A percentile compares a stretch with the other conserved stretches of the same genome.
Evolutionary conservation across 495 filamentous ascomycete genomes (phyloP).

Genomic region (Penicillium nucicola): DNA sequence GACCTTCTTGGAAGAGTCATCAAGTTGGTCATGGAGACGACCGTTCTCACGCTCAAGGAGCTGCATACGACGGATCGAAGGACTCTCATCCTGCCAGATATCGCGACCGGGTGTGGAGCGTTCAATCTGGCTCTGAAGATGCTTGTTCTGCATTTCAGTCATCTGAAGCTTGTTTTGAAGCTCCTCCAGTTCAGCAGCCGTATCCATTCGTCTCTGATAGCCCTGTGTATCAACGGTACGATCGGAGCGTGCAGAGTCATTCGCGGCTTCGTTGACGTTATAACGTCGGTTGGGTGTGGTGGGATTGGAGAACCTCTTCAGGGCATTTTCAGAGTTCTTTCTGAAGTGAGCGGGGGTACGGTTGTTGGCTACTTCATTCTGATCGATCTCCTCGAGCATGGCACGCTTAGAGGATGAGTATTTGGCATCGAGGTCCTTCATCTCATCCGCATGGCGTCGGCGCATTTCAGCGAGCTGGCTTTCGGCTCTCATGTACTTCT

Average conservation of each 20-base stretch:
- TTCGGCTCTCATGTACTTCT: constrained; percentile 79
- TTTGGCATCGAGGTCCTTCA: constrained; percentile 67
- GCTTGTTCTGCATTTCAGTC: constrained; percentile 92
- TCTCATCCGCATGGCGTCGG: constrained; percentile 64
- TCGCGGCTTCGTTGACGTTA: constrained; percentile 57
- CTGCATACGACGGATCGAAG: constrained; percentile 76
- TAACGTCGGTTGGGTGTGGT: constrained; percentile 73
- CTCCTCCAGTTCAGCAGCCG: constrained; percentile 87
- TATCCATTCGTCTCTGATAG: constrained; percentile 86
- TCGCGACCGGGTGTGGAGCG: constrained; percentile 56
- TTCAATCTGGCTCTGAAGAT: constrained; percentile 85
- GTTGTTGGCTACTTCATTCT: constrained; percentile 73
- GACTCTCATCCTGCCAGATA: constrained; percentile 75
- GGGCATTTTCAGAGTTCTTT: constrained; percentile 62
- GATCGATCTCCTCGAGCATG: constrained; percentile 81
- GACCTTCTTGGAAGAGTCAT: constrained; percentile 91
- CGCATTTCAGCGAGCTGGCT: constrained; percentile 78
- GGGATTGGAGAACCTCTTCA: constrained; percentile 67
- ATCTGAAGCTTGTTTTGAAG: constrained; percentile 94
- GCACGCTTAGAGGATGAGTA: constrained; percentile 70
- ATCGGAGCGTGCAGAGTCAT: constrained; percentile 85
- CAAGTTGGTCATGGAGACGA: constrained; percentile 89
- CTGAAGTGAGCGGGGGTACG: constrained; percentile 75
- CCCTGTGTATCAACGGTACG: constrained; percentile 84
- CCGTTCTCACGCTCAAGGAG: constrained; percentile 92